Percentiles rank a stretch among this genome's conserved stretches.
Conservation (phyloP, 179 eudicot species). For the Silene coronaria region DNA sequence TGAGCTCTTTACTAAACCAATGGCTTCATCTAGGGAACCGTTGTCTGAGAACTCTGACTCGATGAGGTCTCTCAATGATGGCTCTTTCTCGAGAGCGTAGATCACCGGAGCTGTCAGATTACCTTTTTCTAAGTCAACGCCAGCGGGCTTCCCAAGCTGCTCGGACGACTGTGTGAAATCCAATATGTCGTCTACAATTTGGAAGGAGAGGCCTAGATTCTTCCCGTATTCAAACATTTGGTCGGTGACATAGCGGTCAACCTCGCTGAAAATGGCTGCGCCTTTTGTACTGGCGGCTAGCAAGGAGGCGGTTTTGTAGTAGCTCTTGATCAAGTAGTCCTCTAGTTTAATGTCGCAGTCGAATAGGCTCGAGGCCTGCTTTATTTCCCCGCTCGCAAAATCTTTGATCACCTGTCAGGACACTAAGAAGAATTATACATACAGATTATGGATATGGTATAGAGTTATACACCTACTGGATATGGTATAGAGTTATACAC, state of each 20-base stretch:
- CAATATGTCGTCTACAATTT: slow-evolving; percentile 65
- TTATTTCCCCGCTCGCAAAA: slow-evolving; percentile 97
- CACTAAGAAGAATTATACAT: slow-evolving; percentile 7
- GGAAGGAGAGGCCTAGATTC: slow-evolving; percentile 67
- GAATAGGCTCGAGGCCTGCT: slow-evolving; percentile 89
- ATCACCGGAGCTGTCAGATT: slow-evolving; percentile 86
- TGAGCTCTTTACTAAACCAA: slow-evolving; percentile 46
- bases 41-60: slow-evolving; percentile 74
- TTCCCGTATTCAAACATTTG: slow-evolving; percentile 81
- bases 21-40: slow-evolving; percentile 65
- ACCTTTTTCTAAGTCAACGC: slow-evolving; percentile 67
- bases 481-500: neutral
- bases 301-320: slow-evolving; percentile 88
- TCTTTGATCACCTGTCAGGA: slow-evolving; percentile 80
- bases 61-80: slow-evolving; percentile 62
- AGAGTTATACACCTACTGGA: neutral
- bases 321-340: slow-evolving; percentile 82
- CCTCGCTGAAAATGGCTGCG: slow-evolving; percentile 79
- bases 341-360: slow-evolving; percentile 75
- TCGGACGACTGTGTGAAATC: slow-evolving; percentile 57
- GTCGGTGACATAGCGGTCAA: slow-evolving; percentile 43
- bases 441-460: neutral
- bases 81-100: slow-evolving; percentile 59
- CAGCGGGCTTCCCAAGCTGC: slow-evolving; percentile 65
- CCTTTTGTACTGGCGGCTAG: slow-evolving; percentile 93